Base-by-base conservation (phyloP, 2,329 filamentous ascomycete species). In the Xylaria multiplex region DNA sequence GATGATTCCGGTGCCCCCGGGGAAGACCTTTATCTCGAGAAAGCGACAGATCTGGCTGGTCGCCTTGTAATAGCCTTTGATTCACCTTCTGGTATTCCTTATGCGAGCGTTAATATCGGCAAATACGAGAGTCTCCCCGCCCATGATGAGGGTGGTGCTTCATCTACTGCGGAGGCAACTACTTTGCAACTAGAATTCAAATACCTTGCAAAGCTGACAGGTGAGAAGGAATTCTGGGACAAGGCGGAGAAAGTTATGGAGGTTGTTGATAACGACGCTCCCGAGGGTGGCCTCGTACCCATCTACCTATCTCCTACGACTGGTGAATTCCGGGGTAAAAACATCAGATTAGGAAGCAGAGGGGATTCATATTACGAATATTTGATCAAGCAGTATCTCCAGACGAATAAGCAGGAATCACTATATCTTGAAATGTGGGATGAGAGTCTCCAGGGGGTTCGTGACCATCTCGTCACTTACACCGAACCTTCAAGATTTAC, bases 281-380 rank as follows among this genome's bases (percentile, higher is more conserved):
- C 86, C 59, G 82, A 90, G 76, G 94, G 95, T 75, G 95, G 95
- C 0, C 86, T 99, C 19, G 85, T 98, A 3, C 96, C 95, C 40
- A 98, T 98, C 74, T 98, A 91, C 79, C 91, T 99, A 71, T 90
- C 93, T 77, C 88, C 96, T 3, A 87, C 89, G 32, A 88, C 83
- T 13, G 96, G 96, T 63, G 82, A 88, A 59, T 99, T 98, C 80
- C 86, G 88, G 57, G 93, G 93, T 22, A 81, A 88, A 22, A 97
- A 97, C 75, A 95, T 99, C 74, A 91, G 96, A 19, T 85, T 98
- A 24, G 96, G 96, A 45, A 97, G 93, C 77, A 88, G 96, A 67
- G 96, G 96, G 52, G 96, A 99, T 81, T 97, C 94, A 54, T 99
- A 98, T 81, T 99, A 99, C 80, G 93, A 99, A 81, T 99, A 99